phyloP scores from a whole-genome alignment of 768 basidiomycete genomes.

The Neoboletus brunneissimus region DNA sequence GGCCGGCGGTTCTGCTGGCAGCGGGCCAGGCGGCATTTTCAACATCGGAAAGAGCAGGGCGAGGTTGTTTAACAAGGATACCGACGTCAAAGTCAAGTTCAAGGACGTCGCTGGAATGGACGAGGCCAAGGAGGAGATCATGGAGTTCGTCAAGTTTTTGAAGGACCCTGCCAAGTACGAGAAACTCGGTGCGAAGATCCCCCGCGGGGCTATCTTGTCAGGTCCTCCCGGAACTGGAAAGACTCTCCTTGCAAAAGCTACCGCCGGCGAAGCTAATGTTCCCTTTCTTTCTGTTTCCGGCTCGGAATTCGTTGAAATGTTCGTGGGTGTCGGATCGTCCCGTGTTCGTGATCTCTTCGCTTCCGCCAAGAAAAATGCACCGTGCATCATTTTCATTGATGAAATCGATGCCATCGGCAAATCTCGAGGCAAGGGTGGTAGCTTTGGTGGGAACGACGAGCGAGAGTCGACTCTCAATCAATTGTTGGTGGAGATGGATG shows the following conservation, averaged over 20 bases:
- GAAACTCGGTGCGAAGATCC: constrained; percentile 96
- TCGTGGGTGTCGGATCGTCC: constrained; percentile 97
- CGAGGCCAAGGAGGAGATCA: constrained; percentile 99
- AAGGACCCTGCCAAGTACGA: constrained; percentile 95
- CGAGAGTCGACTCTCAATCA: constrained; percentile 97
- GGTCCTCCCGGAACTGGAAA: constrained; percentile 98
- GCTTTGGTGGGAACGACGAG: constrained; percentile 94
- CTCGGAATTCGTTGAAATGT: constrained; percentile 99
- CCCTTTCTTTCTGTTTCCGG: constrained; percentile 99
- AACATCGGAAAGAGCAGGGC: constrained; percentile 95
- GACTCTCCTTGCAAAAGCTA: constrained; percentile 96
- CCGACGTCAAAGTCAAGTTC: constrained; percentile 89
- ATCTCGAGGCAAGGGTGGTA: constrained; percentile 72
- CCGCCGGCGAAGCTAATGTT: constrained; percentile 95
- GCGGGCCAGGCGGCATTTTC: constrained; percentile 87
- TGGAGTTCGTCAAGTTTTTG: constrained; percentile 99
- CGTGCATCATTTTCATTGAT: constrained; percentile 98
- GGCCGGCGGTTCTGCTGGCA: constrained; percentile 55
- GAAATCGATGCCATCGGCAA: constrained; percentile 99
- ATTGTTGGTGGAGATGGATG: constrained; percentile 98
- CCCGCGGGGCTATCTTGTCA: constrained; percentile 90
- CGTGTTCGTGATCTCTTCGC: constrained; percentile 97
- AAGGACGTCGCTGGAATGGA: constrained; percentile 99
- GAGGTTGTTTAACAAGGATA: constrained; percentile 95
- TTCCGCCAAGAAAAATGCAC: constrained; percentile 95